Conservation (phyloP, 2,329 filamentous ascomycete species). For the Hypoxylon sp. region DNA sequence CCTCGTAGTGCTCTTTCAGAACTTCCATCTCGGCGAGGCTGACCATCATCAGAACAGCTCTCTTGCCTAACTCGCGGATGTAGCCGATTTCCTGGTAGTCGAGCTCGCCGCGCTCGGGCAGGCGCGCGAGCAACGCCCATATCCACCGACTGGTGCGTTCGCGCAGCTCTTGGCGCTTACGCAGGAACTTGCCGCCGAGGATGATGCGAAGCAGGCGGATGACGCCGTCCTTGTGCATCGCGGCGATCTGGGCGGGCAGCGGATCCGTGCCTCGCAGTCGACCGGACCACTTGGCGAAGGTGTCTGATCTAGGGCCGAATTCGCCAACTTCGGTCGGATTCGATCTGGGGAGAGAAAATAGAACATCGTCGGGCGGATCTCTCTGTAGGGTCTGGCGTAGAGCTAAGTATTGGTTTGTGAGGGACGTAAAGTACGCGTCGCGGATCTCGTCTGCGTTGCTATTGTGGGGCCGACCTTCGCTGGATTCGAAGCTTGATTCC, state of each 20-base stretch:
- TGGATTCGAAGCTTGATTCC: conserved; percentile 49
- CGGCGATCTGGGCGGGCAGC: conserved; percentile 69
- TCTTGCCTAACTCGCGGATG: conserved; percentile 83
- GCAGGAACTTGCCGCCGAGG: conserved; percentile 73
- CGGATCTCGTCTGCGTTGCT: conserved; percentile 62
- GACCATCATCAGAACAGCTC: conserved; percentile 73
- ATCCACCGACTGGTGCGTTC: conserved; percentile 83
- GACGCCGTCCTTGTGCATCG: conserved; percentile 75
- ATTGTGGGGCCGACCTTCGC: conserved; percentile 48
- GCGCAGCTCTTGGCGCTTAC: conserved; percentile 69
- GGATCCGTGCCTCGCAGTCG: conserved; percentile 68
- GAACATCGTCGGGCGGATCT: conserved; percentile 64
- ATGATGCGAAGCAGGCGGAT: conserved; percentile 76
- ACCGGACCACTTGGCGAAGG: conserved; percentile 65
- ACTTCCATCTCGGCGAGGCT: conserved; percentile 67
- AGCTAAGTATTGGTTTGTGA: conserved; percentile 74
- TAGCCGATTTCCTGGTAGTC: conserved; percentile 80
- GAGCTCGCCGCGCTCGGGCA: conserved; percentile 81
- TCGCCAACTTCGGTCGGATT: conserved; percentile 68
- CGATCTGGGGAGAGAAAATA: conserved; percentile 65
- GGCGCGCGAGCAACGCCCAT: conserved; percentile 83
- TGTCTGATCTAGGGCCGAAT: conserved; percentile 65
- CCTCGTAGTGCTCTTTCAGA: conserved; percentile 58
- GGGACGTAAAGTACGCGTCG: conserved; percentile 75
- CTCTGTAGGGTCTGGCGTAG: conserved; percentile 73